A percentile compares a stretch with the other conserved stretches of the same genome.
phyloP scores from a whole-genome alignment of 352 stramenopile species.

The Globisporangium paddicum region DNA sequence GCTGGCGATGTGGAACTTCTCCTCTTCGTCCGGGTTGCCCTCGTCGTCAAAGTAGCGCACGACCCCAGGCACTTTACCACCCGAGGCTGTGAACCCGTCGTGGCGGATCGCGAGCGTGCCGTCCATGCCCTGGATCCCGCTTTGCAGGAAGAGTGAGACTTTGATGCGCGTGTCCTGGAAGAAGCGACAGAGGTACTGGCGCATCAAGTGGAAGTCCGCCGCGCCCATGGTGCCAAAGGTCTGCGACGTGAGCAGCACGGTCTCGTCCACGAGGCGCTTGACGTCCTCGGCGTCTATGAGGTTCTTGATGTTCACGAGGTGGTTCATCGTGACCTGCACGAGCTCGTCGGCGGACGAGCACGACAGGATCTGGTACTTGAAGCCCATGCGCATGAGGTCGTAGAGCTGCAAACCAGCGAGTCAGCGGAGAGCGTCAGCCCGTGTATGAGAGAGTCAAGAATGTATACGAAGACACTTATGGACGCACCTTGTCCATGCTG shows the following conservation, averaged over 20 bases:
- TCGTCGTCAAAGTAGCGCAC: constrained; percentile 70
- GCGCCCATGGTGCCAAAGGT: constrained; percentile 61
- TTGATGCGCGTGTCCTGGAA: constrained; percentile 91
- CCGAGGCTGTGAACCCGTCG: constrained; percentile 66
- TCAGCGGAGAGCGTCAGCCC: neutral
- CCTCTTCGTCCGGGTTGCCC: constrained; percentile 55
- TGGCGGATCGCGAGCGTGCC: constrained; percentile 75
- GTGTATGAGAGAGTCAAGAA: neutral
- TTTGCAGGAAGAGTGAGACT: constrained; percentile 89
- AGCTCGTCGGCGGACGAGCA: constrained; percentile 82
- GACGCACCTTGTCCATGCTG: constrained; percentile 88
- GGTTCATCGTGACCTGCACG: constrained; percentile 88
- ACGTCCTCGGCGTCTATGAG: constrained; percentile 66
- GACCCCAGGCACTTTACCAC: constrained; percentile 59
- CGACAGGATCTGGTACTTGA: constrained; percentile 90
- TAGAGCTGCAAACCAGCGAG: constrained; percentile 52
- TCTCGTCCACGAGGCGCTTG: constrained; percentile 70
- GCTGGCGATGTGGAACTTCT: constrained; percentile 56
- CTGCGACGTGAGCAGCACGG: constrained; percentile 65
- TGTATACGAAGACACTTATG: neutral
- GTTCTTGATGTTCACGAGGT: constrained; percentile 67
- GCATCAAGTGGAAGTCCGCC: constrained; percentile 77
- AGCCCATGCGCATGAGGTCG: constrained; percentile 94
- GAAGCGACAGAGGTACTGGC: constrained; percentile 86
- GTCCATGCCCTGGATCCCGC: constrained; percentile 79